Base-by-base conservation (phyloP, 352 stramenopile genomes). In the Globisporangium nunn region DNA sequence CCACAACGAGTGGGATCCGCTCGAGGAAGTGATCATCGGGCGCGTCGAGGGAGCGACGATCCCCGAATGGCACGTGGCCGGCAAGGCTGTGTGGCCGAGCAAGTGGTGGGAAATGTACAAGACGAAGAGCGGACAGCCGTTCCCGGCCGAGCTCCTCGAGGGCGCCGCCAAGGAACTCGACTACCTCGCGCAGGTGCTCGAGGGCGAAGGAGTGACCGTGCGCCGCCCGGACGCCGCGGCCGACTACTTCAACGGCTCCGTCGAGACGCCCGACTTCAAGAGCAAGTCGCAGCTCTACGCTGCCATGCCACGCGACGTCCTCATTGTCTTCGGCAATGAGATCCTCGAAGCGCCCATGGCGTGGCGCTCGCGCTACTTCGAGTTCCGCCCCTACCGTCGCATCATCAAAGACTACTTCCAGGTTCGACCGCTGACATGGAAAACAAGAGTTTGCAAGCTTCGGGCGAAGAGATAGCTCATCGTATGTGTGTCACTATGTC, bases 21-120 rank as follows among this genome's bases (percentile, higher is more conserved):
- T 96, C 28, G 87, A 96, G 65, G 87, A 96, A 58, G 83, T 96
- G 47, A 96, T 96, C 48, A 86, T 96, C n/a, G 87, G 86, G 3
- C 71, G 82, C 15, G 77, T 96, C 29, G 85, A 95, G 17, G 86
- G 86, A 56, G 81, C 87, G 23, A 96, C 87, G 39, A 95, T 96
- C 63, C 87, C 86, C n/a, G 87, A 96, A 58, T 96, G 86, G 87
- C 85, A 96, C 64, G 84, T 95, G 29, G 61, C 87, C 0, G 87
- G 87, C 62, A 96, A 96, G 67, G 87, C 87, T 14, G 85, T 96
- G 61, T 96, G 87, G 87, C 87, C 87, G 6, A 68, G 58, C 51
- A 93, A 93, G 55, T 88, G 86, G 66, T 96, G 87, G 87, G 75
- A 94, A 52, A 95, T 96, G 85, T 95, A 93, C 75, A 91, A 95